Conservation (phyloP, 345 rosid genomes). For the Trapa incisa region DNA sequence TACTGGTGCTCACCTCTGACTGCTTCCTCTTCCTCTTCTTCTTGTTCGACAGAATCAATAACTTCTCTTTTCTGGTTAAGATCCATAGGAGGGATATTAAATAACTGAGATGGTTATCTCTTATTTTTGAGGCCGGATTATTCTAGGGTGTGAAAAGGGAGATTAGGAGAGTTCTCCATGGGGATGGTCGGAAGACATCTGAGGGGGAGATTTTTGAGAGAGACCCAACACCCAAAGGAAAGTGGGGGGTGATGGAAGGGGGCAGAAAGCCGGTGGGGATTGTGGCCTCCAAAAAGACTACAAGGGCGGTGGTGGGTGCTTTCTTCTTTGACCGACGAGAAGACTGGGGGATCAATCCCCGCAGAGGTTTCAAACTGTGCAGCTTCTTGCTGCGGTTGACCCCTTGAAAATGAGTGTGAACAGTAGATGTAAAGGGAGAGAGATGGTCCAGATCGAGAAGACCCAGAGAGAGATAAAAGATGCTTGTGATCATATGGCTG, state of each 20-base stretch:
- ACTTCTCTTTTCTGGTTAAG: neutral
- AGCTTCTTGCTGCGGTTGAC: constrained; percentile 11
- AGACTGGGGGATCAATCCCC: neutral
- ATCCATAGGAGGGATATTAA: neutral
- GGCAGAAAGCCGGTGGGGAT: neutral
- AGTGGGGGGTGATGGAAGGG: neutral
- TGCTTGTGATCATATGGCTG: constrained; percentile 1
- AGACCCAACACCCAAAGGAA: neutral
- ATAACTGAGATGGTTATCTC: neutral
- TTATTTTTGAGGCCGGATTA: neutral
- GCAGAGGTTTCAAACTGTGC: constrained; percentile 8
- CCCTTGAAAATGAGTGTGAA: constrained; percentile 10
- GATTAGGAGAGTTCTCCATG: neutral
- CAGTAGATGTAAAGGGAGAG: neutral
- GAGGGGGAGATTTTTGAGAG: neutral
- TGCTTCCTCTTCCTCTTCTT: constrained; percentile 1
- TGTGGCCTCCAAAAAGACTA: constrained; percentile 2
- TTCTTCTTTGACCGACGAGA: constrained; percentile 11
- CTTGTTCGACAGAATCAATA: neutral
- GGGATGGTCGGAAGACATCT: neutral
- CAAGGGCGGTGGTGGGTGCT: constrained; percentile 9
- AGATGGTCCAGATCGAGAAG: no score
- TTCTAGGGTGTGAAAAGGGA: neutral
- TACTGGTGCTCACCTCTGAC: constrained; percentile 6
- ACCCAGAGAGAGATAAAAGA: neutral